Percentiles rank a stretch among this genome's conserved stretches.
Conservation (phyloP, 805 yeast species). For the Kockiozyma suomiensis region DNA sequence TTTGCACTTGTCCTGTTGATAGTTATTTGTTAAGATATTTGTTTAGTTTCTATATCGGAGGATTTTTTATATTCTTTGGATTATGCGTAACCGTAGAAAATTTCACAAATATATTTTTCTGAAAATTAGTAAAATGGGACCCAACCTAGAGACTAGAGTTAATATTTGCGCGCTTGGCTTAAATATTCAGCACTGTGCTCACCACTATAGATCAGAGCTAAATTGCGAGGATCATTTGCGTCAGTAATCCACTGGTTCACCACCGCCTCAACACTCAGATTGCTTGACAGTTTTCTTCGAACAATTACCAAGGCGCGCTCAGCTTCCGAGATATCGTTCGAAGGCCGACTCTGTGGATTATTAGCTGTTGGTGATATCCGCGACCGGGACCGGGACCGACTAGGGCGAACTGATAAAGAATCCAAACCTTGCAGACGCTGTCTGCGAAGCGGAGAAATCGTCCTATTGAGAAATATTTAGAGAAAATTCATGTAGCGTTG, state of each 20-base stretch:
- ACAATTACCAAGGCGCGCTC: conserved; percentile 76
- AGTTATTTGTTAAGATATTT: not conserved
- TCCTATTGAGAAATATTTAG: conserved; percentile 36
- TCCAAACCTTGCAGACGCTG: conserved; percentile 20
- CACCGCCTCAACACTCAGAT: conserved; percentile 78
- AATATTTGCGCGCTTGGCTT: too few species aligned
- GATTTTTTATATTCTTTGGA: not conserved
- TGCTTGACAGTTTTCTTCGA: conserved; percentile 67
- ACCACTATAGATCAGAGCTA: conserved; percentile 78
- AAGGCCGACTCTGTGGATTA: not conserved
- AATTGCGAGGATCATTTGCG: conserved; percentile 67
- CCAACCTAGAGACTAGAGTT: conserved; percentile 39
- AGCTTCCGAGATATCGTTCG: conserved; percentile 65
- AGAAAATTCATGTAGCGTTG: not conserved
- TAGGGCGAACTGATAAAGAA: not conserved
- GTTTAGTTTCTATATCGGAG: not conserved
- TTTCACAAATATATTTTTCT: not conserved
- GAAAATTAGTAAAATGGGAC: conserved; percentile 40
- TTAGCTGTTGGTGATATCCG: not conserved
- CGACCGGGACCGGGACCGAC: not conserved
- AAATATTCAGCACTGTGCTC: conserved; percentile 48
- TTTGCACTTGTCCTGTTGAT: not conserved
- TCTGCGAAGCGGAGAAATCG: conserved; percentile 65
- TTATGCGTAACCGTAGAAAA: not conserved
- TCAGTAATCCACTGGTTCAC: conserved; percentile 78